phyloP scores from a whole-genome alignment of 2,329 filamentous ascomycete genomes.

The Karstenula rhodostoma region DNA sequence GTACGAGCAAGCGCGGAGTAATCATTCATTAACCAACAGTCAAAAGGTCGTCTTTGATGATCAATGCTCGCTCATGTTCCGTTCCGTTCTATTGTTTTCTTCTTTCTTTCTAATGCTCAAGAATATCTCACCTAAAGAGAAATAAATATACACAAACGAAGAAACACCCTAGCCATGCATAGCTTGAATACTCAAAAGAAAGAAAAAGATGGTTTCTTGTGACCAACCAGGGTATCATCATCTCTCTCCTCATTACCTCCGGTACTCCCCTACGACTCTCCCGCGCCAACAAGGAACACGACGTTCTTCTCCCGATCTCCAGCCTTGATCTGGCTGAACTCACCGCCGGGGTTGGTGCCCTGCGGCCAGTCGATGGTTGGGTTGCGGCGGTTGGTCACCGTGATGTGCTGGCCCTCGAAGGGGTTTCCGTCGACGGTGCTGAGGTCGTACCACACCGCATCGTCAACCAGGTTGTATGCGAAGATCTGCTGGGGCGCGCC shows the following conservation, averaged over 20 bases:
- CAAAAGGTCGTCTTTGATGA: background rate
- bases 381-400: constrained; percentile 30
- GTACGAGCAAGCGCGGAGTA: background rate
- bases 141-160: background rate
- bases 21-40: too few relatives aligned
- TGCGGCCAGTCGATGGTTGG: constrained; percentile 35
- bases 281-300: constrained; percentile 25
- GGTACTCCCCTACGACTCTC: background rate
- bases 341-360: constrained; percentile 33
- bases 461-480: constrained; percentile 36
- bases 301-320: constrained; percentile 31
- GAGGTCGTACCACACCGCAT: constrained; percentile 34
- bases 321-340: constrained; percentile 24
- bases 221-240: constrained; percentile 1
- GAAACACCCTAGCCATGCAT: background rate
- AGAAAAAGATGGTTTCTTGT: background rate
- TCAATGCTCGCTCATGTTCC: background rate
- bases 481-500: constrained; percentile 36
- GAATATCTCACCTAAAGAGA: background rate
- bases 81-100: too few relatives aligned
- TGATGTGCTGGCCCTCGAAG: constrained; percentile 34
- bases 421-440: constrained; percentile 38
- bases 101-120: background rate
- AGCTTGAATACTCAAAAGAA: too few relatives aligned
- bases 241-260: background rate